phyloP scores from a whole-genome alignment of 2,329 filamentous ascomycete species.

The Monilinia vaccinii-corymbosi region DNA sequence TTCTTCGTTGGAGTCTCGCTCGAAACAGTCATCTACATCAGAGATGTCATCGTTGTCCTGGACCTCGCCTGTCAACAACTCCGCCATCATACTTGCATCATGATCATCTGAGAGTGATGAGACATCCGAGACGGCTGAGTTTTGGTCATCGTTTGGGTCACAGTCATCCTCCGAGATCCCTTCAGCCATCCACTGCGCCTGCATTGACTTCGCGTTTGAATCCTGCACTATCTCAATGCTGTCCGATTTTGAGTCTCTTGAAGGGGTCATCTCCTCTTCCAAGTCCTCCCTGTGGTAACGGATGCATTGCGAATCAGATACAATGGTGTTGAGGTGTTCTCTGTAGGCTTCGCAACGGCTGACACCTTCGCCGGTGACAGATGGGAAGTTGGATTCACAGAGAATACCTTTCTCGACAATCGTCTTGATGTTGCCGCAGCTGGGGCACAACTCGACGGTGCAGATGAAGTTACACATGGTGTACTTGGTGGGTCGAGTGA shows the following conservation, averaged over 20 bases:
- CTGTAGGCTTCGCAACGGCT: background rate
- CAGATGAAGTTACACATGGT: background rate
- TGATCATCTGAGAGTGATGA: background rate
- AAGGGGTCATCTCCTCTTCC: background rate
- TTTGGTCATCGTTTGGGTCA: too few species aligned
- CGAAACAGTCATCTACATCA: too few species aligned
- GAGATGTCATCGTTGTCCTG: background rate
- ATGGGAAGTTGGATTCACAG: background rate
- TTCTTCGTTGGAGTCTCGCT: background rate
- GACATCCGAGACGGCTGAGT: background rate
- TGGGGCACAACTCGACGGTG: background rate
- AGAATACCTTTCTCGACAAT: background rate
- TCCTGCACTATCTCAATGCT: background rate
- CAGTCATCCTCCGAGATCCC: background rate
- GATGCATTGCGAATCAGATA: background rate
- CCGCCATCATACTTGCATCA: background rate
- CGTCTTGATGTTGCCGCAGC: background rate
- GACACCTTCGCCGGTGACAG: too few species aligned
- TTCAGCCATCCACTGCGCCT: background rate
- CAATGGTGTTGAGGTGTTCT: background rate
- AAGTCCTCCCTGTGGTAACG: background rate
- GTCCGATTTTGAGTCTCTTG: background rate
- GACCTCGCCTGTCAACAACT: background rate
- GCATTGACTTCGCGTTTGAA: background rate
- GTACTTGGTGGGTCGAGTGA: background rate